A percentile compares a stretch with the other conserved stretches of the same genome.
Conservation (phyloP, 176 grass and related monocot genomes). For the Rhynchospora pubera region DNA sequence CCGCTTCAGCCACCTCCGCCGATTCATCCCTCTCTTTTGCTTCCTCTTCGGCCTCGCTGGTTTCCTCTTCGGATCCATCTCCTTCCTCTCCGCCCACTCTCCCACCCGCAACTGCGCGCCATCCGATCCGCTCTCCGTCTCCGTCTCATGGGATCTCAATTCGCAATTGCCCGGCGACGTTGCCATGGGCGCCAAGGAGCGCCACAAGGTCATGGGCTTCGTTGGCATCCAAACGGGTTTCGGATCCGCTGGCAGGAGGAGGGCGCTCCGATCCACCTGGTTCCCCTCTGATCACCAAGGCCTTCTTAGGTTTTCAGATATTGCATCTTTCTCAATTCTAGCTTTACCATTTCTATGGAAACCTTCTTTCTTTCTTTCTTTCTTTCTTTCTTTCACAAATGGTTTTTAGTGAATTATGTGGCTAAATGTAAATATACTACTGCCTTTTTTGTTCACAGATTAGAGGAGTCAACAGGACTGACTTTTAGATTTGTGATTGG, state of each 20-base stretch:
- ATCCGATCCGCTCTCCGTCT: conserved; percentile 63
- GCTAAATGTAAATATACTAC: neutral
- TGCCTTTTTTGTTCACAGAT: conserved; percentile 37
- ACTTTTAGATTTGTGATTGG: conserved; percentile 90
- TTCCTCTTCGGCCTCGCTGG: conserved; percentile 57
- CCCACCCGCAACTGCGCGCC: conserved; percentile 34
- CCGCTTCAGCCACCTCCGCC: conserved; percentile 31
- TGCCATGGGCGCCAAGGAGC: conserved; percentile 35
- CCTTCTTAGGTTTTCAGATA: conserved; percentile 57
- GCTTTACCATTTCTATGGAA: neutral
- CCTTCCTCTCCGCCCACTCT: neutral
- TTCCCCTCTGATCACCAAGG: conserved; percentile 75
- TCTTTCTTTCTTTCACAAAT: too few species aligned
- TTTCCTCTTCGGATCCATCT: conserved; percentile 29
- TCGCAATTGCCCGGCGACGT: neutral
- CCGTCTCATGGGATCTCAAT: conserved; percentile 64
- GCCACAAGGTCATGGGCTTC: conserved; percentile 94
- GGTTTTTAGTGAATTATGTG: neutral
- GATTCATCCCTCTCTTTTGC: conserved; percentile 58
- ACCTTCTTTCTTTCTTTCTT: too few species aligned
- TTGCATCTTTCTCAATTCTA: conserved; percentile 16
- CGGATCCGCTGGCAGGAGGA: conserved; percentile 50
- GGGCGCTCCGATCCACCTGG: conserved; percentile 71
- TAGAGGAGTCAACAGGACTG: conserved; percentile 84
- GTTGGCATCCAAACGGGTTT: conserved; percentile 98